A percentile compares a stretch with the other conserved stretches of the same genome.
These are phyloP conservation scores for Parsonsia alboflavescens DNA, from an alignment of 257 asterid genomes.

Conservation along the genomic window DNA sequence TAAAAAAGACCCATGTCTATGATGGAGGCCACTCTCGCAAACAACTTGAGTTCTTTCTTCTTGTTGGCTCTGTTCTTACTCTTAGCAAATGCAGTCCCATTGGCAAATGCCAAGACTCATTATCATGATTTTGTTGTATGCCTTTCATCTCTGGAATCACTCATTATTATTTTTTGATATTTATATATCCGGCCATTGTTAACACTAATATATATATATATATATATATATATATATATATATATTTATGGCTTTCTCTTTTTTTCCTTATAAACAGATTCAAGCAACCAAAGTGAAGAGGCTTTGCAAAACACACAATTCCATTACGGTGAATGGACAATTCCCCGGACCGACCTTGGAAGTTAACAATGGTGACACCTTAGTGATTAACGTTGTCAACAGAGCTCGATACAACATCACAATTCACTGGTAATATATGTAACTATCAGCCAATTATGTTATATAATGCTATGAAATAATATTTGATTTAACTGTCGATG, in stretches of 20 bases:
- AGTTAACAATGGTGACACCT: constrained; percentile 72
- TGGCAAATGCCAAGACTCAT: constrained; percentile 49
- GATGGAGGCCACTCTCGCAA: constrained; percentile 21
- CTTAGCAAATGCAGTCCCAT: constrained; percentile 31
- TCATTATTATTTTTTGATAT: too few relatives aligned
- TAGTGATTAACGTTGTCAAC: constrained; percentile 62
- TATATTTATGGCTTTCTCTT: too few relatives aligned
- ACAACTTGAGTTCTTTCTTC: constrained; percentile 21
- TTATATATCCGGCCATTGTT: too few relatives aligned
- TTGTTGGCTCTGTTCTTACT: constrained; percentile 28
- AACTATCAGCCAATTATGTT: too few relatives aligned
- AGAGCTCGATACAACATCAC: constrained; percentile 73
- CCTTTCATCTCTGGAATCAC: background rate
- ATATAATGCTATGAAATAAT: too few relatives aligned
- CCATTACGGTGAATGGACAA: constrained; percentile 70
- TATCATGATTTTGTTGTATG: constrained; percentile 69
- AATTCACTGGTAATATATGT: constrained; percentile 60
- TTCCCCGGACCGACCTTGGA: constrained; percentile 79
- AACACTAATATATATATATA: too few relatives aligned
- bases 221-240: too few relatives aligned
- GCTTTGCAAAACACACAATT: constrained; percentile 77
- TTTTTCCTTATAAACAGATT: constrained; percentile 31
- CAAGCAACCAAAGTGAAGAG: constrained; percentile 86
- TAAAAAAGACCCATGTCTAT: too few relatives aligned
- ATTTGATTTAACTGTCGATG: too few relatives aligned